Conservation (phyloP, 768 basidiomycete genomes). For the Asterophora lycoperdoides region DNA sequence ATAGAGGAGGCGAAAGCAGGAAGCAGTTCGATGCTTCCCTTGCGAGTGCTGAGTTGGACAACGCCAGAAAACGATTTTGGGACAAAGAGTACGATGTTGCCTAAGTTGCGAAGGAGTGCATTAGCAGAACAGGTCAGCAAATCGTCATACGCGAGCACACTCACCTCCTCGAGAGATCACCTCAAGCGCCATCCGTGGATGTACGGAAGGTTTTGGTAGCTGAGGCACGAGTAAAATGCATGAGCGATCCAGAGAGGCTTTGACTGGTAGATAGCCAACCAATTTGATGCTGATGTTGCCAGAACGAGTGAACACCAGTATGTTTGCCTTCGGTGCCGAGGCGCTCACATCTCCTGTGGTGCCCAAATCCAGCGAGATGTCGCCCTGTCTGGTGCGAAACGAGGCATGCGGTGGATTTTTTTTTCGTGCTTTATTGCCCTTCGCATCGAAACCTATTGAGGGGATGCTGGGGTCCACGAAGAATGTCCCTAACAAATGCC, state of each 20-base stretch:
- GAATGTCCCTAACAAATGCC: constrained; percentile 32
- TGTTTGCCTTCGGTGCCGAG: constrained; percentile 27
- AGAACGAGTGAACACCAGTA: constrained; percentile 32
- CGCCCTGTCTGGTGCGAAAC: constrained; percentile 38
- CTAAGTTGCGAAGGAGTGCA: constrained; percentile 9
- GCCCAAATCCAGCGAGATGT: constrained; percentile 34
- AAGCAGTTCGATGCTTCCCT: constrained; percentile 24
- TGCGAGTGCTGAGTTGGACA: constrained; percentile 23
- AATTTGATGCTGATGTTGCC: constrained; percentile 39
- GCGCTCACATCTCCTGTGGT: constrained; percentile 32
- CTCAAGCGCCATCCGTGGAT: constrained; percentile 36
- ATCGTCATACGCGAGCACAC: not conserved
- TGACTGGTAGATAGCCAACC: constrained; percentile 17
- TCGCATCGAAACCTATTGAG: constrained; percentile 20
- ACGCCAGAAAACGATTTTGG: constrained; percentile 26
- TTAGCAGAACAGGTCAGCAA: constrained; percentile 2
- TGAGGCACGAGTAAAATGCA: constrained; percentile 13
- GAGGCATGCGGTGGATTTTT: constrained; percentile 33
- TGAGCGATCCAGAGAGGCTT: not conserved
- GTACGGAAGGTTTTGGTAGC: constrained; percentile 28
- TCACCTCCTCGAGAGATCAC: constrained; percentile 31
- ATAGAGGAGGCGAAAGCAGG: constrained; percentile 24
- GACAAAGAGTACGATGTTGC: constrained; percentile 24
- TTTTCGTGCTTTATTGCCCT: constrained; percentile 23
- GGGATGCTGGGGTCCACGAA: constrained; percentile 36